These are phyloP conservation scores for Thymus quinquecostatus DNA, from an alignment of 257 asterid genomes.

Conservation along the genomic window DNA sequence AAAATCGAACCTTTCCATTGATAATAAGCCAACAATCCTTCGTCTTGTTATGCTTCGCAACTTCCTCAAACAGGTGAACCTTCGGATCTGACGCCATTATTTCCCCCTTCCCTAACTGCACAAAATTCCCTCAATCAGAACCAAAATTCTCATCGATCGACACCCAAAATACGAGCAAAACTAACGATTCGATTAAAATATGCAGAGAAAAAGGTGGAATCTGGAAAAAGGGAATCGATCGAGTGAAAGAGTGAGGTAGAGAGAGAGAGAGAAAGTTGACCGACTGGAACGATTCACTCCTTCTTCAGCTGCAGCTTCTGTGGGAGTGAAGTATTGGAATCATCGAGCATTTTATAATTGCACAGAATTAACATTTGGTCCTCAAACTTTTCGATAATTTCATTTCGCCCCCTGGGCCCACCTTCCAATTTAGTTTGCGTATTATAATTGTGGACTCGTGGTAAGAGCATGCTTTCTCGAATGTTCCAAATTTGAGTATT, in stretches of 20 bases:
- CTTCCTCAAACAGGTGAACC: conserved; percentile 65
- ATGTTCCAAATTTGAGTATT: neutral
- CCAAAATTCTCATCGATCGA: conserved; percentile 3
- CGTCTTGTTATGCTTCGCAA: conserved; percentile 67
- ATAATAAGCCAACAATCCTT: conserved; percentile 93
- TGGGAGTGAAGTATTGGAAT: neutral
- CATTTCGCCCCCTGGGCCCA: neutral
- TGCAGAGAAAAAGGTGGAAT: conserved; percentile 2
- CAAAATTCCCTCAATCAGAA: conserved; percentile 18
- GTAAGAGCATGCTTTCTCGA: conserved; percentile 3
- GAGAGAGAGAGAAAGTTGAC: conserved; percentile 20
- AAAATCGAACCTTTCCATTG: conserved; percentile 71
- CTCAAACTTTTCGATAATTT: conserved; percentile 3
- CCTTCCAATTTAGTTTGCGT: neutral
- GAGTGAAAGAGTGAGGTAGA: neutral
- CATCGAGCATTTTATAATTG: conserved; percentile 5
- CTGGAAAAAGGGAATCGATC: neutral
- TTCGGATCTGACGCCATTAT: conserved; percentile 70
- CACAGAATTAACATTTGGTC: conserved; percentile 3
- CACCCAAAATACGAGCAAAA: neutral
- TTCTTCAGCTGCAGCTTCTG: conserved; percentile 2
- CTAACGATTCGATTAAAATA: neutral
- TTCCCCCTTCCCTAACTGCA: conserved; percentile 25
- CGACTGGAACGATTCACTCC: neutral
- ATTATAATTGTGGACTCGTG: too few species aligned